Percentiles rank a stretch among this genome's conserved stretches.
These are phyloP conservation scores for Solanum lycopersicoides DNA, from an alignment of 257 asterid species.

Conservation along the genomic window DNA sequence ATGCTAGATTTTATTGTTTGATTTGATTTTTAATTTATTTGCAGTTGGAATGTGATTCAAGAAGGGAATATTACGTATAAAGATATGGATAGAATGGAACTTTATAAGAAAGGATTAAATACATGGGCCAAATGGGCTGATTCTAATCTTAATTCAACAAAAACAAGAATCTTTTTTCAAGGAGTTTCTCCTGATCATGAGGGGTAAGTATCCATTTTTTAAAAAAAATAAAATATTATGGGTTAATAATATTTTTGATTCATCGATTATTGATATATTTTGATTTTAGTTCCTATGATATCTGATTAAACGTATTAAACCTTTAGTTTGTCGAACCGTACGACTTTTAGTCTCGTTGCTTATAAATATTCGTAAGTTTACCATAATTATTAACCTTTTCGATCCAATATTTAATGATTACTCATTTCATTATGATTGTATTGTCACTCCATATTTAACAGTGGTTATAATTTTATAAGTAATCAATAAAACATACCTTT, in stretches of 20 bases:
- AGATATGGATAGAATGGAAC: constrained; percentile 40
- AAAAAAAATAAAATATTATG: background rate
- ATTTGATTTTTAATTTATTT: background rate
- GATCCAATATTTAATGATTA: background rate
- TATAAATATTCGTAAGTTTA: background rate
- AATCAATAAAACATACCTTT: background rate
- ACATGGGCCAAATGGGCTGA: constrained; percentile 60
- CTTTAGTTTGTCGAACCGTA: accelerated
- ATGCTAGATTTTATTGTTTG: too few species aligned
- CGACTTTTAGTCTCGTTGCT: background rate
- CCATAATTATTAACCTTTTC: background rate
- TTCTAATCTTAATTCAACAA: constrained; percentile 16
- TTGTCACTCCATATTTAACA: background rate
- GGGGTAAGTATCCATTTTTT: constrained; percentile 10
- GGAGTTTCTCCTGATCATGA: constrained; percentile 61
- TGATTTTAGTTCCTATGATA: background rate
- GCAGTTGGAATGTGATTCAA: constrained; percentile 52
- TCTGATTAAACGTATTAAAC: background rate
- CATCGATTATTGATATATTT: background rate
- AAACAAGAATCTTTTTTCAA: constrained; percentile 39
- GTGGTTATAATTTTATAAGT: background rate
- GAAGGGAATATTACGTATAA: constrained; percentile 16
- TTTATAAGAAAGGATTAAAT: constrained; percentile 32
- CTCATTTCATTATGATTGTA: background rate
- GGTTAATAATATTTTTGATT: background rate